phyloP scores from a whole-genome alignment of 257 asterid species.

The Capsicum baccatum region DNA sequence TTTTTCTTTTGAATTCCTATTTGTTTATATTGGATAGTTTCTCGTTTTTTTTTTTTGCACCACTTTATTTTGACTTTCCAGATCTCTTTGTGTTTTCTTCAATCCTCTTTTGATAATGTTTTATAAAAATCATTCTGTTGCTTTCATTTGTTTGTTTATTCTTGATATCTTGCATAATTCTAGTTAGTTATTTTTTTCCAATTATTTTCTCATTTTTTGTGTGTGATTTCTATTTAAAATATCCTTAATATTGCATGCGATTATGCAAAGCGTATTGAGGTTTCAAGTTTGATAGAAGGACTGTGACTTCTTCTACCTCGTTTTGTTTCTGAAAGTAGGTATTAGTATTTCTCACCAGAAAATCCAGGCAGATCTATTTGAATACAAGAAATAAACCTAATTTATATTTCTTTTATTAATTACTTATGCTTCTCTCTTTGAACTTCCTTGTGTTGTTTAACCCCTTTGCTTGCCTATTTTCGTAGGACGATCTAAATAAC shows the following conservation, averaged over 20 bases:
- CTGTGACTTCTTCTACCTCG: neutral
- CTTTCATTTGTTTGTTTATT: no score
- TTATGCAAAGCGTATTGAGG: neutral
- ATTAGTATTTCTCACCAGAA: neutral
- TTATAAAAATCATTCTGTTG: neutral
- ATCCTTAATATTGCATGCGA: neutral
- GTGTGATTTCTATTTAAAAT: neutral
- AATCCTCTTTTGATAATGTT: neutral
- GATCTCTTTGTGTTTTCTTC: neutral
- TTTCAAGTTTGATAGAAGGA: neutral
- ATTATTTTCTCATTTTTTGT: no score
- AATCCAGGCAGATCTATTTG: neutral
- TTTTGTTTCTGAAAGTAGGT: neutral
- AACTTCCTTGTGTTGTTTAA: no score
- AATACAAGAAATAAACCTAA: neutral
- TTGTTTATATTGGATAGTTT: neutral
- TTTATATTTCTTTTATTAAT: no score
- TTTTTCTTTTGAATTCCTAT: no score
- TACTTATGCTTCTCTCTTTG: no score
- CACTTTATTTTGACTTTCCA: neutral
- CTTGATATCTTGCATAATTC: neutral
- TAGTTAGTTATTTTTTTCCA: neutral
- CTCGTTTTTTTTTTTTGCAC: neutral
- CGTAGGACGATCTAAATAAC: no score
- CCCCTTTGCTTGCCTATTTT: neutral